Percentiles rank a stretch among this genome's conserved stretches.
Evolutionary conservation across 208 protist genomes (phyloP).

Genomic region (Polymyxa betae): DNA sequence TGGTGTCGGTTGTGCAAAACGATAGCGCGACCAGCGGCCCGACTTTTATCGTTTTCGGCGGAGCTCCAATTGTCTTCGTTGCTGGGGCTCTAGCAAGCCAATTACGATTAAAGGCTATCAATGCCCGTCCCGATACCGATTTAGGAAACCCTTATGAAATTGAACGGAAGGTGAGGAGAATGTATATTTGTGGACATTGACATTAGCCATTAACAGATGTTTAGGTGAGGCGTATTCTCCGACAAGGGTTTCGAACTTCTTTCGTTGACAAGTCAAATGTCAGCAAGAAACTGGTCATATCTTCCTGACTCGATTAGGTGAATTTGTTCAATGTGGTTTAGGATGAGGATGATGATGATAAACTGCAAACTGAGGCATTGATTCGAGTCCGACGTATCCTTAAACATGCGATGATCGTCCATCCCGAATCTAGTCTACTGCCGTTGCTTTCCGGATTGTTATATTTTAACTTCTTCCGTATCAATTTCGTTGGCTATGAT

Average conservation of each 20-base stretch:
- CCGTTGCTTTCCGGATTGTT: neutral
- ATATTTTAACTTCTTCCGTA: neutral
- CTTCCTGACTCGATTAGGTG: too few relatives aligned
- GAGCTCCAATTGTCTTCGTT: neutral
- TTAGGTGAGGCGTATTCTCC: neutral
- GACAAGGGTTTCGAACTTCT: neutral
- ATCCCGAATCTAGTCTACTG: neutral
- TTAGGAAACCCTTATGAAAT: neutral
- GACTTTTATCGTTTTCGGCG: neutral
- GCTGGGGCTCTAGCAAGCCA: neutral
- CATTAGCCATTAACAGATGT: too few relatives aligned
- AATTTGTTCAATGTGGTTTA: too few relatives aligned
- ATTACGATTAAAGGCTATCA: neutral
- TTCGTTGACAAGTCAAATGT: neutral
- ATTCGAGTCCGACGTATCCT: neutral
- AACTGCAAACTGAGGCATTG: neutral
- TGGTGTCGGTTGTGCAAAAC: neutral
- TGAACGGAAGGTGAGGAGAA: slow-evolving; percentile 1
- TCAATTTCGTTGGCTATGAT: neutral
- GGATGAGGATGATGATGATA: neutral
- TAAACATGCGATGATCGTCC: neutral
- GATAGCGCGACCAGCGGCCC: neutral
- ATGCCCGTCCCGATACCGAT: neutral
- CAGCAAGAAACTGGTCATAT: neutral
- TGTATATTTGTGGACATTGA: too few relatives aligned